Conservation (phyloP, 2,329 filamentous ascomycete species). For the Botrytis pseudocinerea region DNA sequence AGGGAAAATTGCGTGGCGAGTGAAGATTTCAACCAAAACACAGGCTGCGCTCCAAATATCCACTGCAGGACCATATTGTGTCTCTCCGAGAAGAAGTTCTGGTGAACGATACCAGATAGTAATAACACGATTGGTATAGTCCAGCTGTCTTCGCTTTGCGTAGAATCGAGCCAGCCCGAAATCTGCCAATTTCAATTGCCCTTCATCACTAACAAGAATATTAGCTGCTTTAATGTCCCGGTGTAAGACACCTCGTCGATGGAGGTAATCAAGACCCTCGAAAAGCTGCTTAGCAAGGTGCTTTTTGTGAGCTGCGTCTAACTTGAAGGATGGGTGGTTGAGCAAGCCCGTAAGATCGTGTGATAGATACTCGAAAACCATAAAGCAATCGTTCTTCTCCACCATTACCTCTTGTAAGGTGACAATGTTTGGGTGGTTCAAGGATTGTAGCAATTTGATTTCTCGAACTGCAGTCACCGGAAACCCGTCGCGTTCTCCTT, state of each 20-base stretch:
- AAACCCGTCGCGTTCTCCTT: constrained; percentile 87
- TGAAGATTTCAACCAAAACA: constrained; percentile 96
- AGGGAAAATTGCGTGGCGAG: constrained; percentile 87
- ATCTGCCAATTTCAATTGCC: constrained; percentile 88
- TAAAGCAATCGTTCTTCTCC: constrained; percentile 97
- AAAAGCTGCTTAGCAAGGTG: constrained; percentile 91
- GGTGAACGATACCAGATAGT: constrained; percentile 97
- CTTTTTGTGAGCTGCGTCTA: constrained; percentile 86
- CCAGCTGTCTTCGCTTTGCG: constrained; percentile 83
- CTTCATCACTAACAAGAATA: constrained; percentile 87
- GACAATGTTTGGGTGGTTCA: constrained; percentile 81
- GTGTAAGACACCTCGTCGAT: constrained; percentile 89
- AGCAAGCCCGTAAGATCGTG: constrained; percentile 94
- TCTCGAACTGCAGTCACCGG: constrained; percentile 89
- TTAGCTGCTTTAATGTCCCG: constrained; percentile 98
- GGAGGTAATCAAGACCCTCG: constrained; percentile 89
- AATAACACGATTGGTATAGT: constrained; percentile 98
- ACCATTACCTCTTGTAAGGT: constrained; percentile 93
- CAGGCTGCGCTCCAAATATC: constrained; percentile 98
- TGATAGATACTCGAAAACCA: constrained; percentile 98
- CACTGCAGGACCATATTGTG: constrained; percentile 83
- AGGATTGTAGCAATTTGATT: constrained; percentile 86
- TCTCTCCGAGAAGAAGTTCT: constrained; percentile 87
- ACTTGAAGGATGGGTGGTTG: constrained; percentile 88
- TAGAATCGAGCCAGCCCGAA: constrained; percentile 97